A percentile compares a stretch with the other conserved stretches of the same genome.
These are phyloP conservation scores for Hemerocallis citrina DNA, from an alignment of 106 monocot genomes.

Conservation along the genomic window DNA sequence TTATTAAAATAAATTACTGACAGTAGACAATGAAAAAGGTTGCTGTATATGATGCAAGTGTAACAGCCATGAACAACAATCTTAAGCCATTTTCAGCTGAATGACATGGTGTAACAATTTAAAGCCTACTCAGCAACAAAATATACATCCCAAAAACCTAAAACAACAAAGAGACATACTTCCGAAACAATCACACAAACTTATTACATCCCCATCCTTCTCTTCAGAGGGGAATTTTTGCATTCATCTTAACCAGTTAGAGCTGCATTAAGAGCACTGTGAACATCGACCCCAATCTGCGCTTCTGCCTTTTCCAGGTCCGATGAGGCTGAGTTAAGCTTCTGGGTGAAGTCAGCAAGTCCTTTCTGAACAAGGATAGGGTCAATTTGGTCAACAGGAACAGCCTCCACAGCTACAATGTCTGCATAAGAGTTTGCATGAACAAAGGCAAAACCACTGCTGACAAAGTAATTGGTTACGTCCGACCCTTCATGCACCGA, in stretches of 20 bases:
- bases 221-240: not conserved
- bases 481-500: constrained; percentile 85
- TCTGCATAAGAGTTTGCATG: constrained; percentile 85
- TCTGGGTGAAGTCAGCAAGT: constrained; percentile 75
- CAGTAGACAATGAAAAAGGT: not conserved
- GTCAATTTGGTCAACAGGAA: constrained; percentile 72
- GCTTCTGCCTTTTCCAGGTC: constrained; percentile 86
- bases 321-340: constrained; percentile 57
- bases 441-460: constrained; percentile 83
- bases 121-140: not conserved
- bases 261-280: constrained; percentile 71
- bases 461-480: constrained; percentile 73
- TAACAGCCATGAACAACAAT: not conserved
- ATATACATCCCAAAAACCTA: not conserved
- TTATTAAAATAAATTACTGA: not conserved
- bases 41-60: not conserved
- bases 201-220: not conserved
- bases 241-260: constrained; percentile 44
- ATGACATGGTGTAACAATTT: not conserved
- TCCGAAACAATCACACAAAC: not conserved
- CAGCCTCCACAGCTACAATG: constrained; percentile 80
- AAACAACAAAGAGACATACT: not conserved
- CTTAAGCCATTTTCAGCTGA: not conserved
- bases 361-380: constrained; percentile 61
- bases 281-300: constrained; percentile 79